Evolutionary conservation across 805 yeast species (phyloP), one percentile per base, ranked within the genome.

Genomic region (Wickerhamiella sergipiensis): DNA sequence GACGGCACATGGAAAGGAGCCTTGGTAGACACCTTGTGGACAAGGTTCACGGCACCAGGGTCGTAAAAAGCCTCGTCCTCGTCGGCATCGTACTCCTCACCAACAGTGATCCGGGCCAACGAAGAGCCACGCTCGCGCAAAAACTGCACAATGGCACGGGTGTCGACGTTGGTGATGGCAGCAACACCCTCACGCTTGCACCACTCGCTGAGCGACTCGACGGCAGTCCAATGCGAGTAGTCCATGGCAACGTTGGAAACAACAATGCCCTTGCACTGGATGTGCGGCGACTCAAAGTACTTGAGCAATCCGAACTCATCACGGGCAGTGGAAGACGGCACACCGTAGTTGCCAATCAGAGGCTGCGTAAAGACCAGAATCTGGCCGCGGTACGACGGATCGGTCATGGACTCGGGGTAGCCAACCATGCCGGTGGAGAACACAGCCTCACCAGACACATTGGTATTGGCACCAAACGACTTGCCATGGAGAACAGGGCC

Each of bases 171-270:
- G 43, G 96, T 80, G 61, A 92, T 84, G 45, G 96, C 94, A 51
- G 97, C 94, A 51, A 94, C 92, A 43, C 95, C 95, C 60, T 88
- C 94, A 65, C 95, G 81, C 69, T 85, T 79, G 73, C 98, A 92
- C 98, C 97, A 92, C 60, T 85, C 85, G 53, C 86, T 84, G 52
- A 92, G 76, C 18, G 95, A 83, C 72, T 92, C 97, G 33, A 92
- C 95, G 3, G 99, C 99, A 38, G 97, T 89, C 98, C 98, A 92
- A 68, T 92, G 99, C n/a, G 96, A 86, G 69, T 90, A 87, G 66
- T 88, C 78, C 76, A 89, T 77, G 21, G 98, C 97, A 50, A 79
- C 95, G 64, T 92, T 96, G 43, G 95, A 85, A 24, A 92, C 98
- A 47, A 92, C 95, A 53, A 92, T 87, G 60, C 97, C 99, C 54